Evolutionary conservation across 1,284 basidiomycete species (phyloP), one percentile per base, ranked within the genome.

Genomic region (Trichosporon ovoides): DNA sequence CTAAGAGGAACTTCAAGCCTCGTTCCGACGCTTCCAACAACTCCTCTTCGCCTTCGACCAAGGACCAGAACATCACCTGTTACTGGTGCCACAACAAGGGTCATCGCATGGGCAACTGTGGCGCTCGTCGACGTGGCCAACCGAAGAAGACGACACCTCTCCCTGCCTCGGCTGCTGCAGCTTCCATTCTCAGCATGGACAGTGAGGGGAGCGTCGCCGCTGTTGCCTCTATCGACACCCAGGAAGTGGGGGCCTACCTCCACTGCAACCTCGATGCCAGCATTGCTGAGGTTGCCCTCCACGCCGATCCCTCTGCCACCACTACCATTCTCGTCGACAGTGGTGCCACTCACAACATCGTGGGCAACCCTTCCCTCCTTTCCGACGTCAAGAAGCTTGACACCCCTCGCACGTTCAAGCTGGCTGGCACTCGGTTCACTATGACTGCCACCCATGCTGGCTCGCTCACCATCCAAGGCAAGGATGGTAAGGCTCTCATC

Each of bases 331-430:
- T 53, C 2, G 11, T 53, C 28, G 52, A 53, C 52, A 53, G 52
- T 28, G 52, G 52, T 34, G 22, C 52, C 24, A 53, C 52, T 2
- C 52, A 53, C 38, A 38, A 53, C 38, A 53, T 53, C 12, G 38
- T 53, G 7, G 38, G 36, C n/a, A 43, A 53, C 38, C 14, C 20
- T 3, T 11, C 3, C 24, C 38, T 53, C 31, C 38, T 53, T 10
- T 3, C 2, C n/a, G 28, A 40, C 38, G 13, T 53, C 31, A 34
- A 34, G 38, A 6, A 33, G 20, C 20, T 53, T 31, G 24, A 24
- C 20, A 14, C 24, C 16, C 20, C 37, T 16, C 38, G 38, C 3
- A 33, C 18, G 9, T 49, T 53, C 31, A 38, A 43, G 28, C 52
- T 53, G 7, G 52, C 36, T 4, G 52, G 52, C 38, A 53, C 52